Evolutionary conservation across 805 yeast genomes (phyloP).

Genomic region (Wilhelminamyces savonicus): DNA sequence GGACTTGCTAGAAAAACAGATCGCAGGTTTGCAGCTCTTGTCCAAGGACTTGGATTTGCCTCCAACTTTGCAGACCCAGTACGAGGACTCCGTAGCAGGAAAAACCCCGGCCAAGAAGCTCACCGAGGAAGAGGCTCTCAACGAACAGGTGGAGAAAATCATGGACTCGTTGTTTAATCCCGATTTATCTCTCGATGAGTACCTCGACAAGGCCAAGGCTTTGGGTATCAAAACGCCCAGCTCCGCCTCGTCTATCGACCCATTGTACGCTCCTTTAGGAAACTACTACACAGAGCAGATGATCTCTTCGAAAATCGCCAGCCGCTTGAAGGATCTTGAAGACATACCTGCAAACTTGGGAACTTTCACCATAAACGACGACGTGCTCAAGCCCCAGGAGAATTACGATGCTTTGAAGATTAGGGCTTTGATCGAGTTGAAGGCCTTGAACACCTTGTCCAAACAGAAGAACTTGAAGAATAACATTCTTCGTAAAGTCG

Average conservation of each 20-base stretch:
- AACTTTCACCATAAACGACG: slow-evolving; percentile 39
- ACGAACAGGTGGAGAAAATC: slow-evolving; percentile 1
- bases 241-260: slow-evolving; percentile 16
- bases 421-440: slow-evolving; percentile 64
- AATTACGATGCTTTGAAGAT: slow-evolving; percentile 52
- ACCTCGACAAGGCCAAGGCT: slow-evolving; percentile 25
- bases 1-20: slow-evolving; percentile 46
- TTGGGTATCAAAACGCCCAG: slow-evolving; percentile 32
- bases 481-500: slow-evolving; percentile 45
- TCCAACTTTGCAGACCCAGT: slow-evolving; percentile 36
- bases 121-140: slow-evolving; percentile 5
- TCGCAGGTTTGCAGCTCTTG: slow-evolving; percentile 57
- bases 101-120: no score
- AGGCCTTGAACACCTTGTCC: slow-evolving; percentile 56
- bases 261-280: slow-evolving; percentile 42
- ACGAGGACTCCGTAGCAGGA: slow-evolving; percentile 12
- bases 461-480: slow-evolving; percentile 69
- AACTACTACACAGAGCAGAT: slow-evolving; percentile 44
- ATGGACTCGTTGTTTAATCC: no score
- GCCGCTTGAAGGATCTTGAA: slow-evolving; percentile 57
- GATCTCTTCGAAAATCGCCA: slow-evolving; percentile 47
- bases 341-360: slow-evolving; percentile 66
- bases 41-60: slow-evolving; percentile 66
- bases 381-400: slow-evolving; percentile 1
- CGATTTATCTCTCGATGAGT: neutral